A percentile compares a stretch with the other conserved stretches of the same genome.
These are phyloP conservation scores for Abelmoschus esculentus DNA, from an alignment of 345 rosid species.

Conservation along the genomic window DNA sequence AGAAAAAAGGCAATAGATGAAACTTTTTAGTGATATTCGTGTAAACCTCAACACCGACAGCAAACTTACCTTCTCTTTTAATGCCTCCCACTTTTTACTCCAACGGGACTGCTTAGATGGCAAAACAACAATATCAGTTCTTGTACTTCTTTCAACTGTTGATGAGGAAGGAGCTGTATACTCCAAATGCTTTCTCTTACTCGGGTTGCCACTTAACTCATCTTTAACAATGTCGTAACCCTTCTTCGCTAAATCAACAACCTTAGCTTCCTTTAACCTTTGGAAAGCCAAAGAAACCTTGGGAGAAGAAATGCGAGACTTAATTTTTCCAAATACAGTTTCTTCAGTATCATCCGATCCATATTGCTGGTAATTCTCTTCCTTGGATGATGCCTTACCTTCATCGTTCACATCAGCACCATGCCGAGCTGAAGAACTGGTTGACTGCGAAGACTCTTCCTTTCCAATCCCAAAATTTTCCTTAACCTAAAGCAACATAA, in stretches of 20 bases:
- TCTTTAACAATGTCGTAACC: conserved; percentile 85
- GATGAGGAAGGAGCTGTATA: conserved; percentile 55
- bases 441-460: conserved; percentile 38
- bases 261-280: conserved; percentile 62
- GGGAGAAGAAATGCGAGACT: conserved; percentile 54
- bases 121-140: conserved; percentile 60
- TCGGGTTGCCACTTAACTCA: conserved; percentile 58
- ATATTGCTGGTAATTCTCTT: conserved; percentile 37
- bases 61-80: conserved; percentile 52
- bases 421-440: conserved; percentile 35
- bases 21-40: not conserved
- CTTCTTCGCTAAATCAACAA: conserved; percentile 68
- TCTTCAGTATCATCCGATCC: conserved; percentile 35
- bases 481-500: conserved; percentile 51
- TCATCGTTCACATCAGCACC: conserved; percentile 25
- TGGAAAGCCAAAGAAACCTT: conserved; percentile 52
- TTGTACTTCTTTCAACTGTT: conserved; percentile 66
- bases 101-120: conserved; percentile 60
- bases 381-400: conserved; percentile 39
- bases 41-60: not conserved
- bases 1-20: not conserved
- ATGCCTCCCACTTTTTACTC: conserved; percentile 68
- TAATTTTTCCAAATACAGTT: conserved; percentile 61
- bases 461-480: conserved; percentile 52
- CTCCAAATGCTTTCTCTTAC: conserved; percentile 76